A percentile compares a stretch with the other conserved stretches of the same genome.
phyloP scores from a whole-genome alignment of 2,329 filamentous ascomycete genomes.

The Aureobasidium sp. region DNA sequence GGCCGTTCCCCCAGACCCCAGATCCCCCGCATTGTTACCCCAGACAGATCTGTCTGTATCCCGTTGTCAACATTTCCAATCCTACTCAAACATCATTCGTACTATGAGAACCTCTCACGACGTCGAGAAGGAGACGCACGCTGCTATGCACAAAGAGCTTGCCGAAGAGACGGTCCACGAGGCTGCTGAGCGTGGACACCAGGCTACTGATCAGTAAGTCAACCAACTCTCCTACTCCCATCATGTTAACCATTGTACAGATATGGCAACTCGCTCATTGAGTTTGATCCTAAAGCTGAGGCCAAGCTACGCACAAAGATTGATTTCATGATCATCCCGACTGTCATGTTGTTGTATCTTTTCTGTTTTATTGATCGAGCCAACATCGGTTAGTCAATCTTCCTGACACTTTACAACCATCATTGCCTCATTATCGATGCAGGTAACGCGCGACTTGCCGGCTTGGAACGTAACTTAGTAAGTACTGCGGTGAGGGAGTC shows the following conservation, averaged over 20 bases:
- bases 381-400: conserved; percentile 50
- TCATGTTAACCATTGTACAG: conserved; percentile 22
- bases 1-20: not conserved
- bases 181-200: conserved; percentile 37
- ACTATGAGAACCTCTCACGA: not conserved
- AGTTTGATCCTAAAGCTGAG: conserved; percentile 52
- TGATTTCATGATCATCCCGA: conserved; percentile 57
- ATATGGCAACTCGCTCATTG: conserved; percentile 42
- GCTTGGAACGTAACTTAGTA: conserved; percentile 52
- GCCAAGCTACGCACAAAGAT: conserved; percentile 53
- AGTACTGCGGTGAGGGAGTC: not conserved
- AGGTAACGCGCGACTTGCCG: conserved; percentile 62
- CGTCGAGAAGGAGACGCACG: not conserved
- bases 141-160: conserved; percentile 5
- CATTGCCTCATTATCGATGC: not conserved
- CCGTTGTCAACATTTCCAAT: not conserved
- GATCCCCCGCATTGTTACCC: not conserved
- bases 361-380: conserved; percentile 71
- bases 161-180: conserved; percentile 22
- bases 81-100: not conserved
- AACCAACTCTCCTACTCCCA: not conserved
- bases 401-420: not conserved
- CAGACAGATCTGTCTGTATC: not conserved
- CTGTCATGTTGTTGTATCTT: conserved; percentile 57
- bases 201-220: conserved; percentile 40